Evolutionary conservation across 495 filamentous ascomycete species (phyloP), one percentile per base, ranked within the genome.

Genomic region (Aspergillus cavernicola): DNA sequence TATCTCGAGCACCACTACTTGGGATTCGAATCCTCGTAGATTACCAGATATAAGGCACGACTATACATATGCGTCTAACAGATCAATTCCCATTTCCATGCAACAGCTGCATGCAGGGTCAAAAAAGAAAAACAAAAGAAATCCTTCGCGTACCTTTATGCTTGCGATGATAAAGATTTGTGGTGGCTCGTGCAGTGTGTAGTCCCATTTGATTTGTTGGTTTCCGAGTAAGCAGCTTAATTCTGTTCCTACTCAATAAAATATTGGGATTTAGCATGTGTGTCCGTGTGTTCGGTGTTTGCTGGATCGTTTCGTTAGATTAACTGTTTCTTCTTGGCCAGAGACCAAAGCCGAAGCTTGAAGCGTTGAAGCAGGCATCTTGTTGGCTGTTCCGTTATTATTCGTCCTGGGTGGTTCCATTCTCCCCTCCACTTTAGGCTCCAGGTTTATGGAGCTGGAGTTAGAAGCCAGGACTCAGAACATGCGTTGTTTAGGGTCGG

Each of bases 301-400:
- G 18, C 38, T 22, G 20, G 19, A 42, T 42, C 28, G 39, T 26
- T 5, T 20, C 13, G 44, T 9, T 16, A n/a, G n/a, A n/a, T n/a
- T n/a, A n/a, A n/a, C n/a, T n/a, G n/a, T n/a, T n/a, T n/a, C n/a
- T 36, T 47, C 44, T 47, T 47, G 44, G 44, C 44, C 31, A 19
- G 44, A 47, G 44, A 36, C 3, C 4, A 47, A 31, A 47, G 44
- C 44, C 29, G 44, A 47, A 47, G 44, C 44, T 47, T 47, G 44
- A 47, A 32, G 31, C 39, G 39, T 42, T 42, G 22, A 42, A 42
- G 13, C 12, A 22, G 31, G 18, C 44, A 47, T 47, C 15, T 46
- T 46, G 43, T 31, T 31, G 43, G 43, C 15, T 31, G 19, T 47
- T 23, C 19, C 44, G 31, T 8, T 47, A 6, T 47, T 36, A 47